phyloP scores from a whole-genome alignment of 441 rosid species.

The Lepidium campestre region DNA sequence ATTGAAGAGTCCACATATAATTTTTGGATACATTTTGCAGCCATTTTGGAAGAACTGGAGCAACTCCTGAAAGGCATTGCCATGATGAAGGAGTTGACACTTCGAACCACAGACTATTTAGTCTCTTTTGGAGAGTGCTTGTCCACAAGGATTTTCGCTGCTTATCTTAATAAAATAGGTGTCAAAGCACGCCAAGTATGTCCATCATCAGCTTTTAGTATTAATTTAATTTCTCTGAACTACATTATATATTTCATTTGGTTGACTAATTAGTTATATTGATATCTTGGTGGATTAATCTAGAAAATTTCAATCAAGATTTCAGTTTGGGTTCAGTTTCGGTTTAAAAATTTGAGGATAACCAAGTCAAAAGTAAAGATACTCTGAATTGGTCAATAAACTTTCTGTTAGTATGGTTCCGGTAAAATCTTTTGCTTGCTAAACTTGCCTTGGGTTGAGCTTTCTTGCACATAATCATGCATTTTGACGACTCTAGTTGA shows the following conservation, averaged over 20 bases:
- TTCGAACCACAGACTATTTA: constrained; percentile 73
- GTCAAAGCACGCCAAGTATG: constrained; percentile 61
- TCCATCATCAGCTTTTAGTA: neutral
- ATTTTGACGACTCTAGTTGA: neutral
- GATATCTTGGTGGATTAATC: neutral
- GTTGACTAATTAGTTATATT: neutral
- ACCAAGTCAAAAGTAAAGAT: neutral
- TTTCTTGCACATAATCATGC: neutral
- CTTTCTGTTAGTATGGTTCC: neutral
- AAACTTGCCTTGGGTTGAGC: constrained; percentile 6
- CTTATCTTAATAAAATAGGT: constrained; percentile 68
- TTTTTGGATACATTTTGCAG: constrained; percentile 31
- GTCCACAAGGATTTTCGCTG: constrained; percentile 89
- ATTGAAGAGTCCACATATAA: neutral
- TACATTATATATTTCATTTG: neutral
- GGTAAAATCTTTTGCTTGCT: neutral
- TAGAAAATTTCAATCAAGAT: neutral
- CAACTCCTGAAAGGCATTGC: constrained; percentile 86
- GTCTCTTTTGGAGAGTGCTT: constrained; percentile 95
- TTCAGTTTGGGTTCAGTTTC: neutral
- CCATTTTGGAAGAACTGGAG: constrained; percentile 66
- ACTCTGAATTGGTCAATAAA: constrained; percentile 7
- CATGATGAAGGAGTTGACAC: constrained; percentile 88
- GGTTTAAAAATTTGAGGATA: neutral
- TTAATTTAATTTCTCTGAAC: neutral